Percentiles rank a stretch among this genome's conserved stretches.
phyloP scores from a whole-genome alignment of 305 asterid species.

The Fraxinus paxiana region DNA sequence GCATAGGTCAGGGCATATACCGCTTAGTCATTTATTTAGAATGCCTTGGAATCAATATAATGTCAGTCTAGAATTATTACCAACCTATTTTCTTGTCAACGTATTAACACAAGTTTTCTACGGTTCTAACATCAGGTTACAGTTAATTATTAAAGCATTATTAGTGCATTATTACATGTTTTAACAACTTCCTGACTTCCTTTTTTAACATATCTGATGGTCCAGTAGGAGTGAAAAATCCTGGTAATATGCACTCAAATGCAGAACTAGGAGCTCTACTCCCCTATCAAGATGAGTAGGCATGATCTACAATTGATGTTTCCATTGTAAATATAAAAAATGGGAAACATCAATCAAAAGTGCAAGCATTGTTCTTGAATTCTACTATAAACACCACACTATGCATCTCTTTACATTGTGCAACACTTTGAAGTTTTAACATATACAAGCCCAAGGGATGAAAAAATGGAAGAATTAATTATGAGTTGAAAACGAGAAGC shows the following conservation, averaged over 20 bases:
- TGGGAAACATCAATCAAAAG: neutral
- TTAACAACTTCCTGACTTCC: neutral
- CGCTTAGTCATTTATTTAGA: neutral
- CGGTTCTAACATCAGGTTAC: neutral
- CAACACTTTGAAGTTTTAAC: neutral
- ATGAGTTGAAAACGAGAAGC: neutral
- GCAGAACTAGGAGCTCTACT: neutral
- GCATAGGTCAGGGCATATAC: slow-evolving; percentile 10
- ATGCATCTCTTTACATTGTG: neutral
- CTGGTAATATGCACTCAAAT: neutral
- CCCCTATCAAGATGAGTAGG: neutral
- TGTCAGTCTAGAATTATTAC: neutral
- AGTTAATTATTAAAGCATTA: neutral
- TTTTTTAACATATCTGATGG: slow-evolving; percentile 1
- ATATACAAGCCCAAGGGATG: slow-evolving; percentile 6
- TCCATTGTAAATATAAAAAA: neutral
- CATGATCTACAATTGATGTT: neutral
- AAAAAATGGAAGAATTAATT: neutral
- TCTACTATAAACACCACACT: neutral
- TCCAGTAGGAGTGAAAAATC: neutral
- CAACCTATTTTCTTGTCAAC: neutral
- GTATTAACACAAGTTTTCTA: neutral
- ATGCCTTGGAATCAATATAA: neutral
- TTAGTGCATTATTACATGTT: neutral
- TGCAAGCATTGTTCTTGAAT: neutral